Conservation (phyloP, 176 grass and related monocot genomes). For the Juncus effusus region DNA sequence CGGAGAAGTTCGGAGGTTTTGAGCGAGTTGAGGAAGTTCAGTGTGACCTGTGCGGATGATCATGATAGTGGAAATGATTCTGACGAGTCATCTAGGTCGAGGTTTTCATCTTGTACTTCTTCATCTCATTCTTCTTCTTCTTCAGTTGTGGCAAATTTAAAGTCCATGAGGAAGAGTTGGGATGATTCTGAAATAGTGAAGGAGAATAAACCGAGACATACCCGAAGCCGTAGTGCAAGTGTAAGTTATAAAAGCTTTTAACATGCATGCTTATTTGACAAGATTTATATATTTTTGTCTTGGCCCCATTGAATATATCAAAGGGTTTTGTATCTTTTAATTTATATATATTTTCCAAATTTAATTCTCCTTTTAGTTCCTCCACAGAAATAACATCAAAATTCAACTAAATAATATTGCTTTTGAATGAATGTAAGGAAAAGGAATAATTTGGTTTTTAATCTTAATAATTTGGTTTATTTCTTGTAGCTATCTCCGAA, state of each 20-base stretch:
- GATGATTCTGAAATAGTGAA: conserved; percentile 46
- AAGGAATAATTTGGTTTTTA: not conserved
- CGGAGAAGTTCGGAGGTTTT: conserved; percentile 28
- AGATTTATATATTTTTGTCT: no score
- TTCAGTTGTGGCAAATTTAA: not conserved
- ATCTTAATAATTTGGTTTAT: not conserved
- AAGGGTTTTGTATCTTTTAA: no score
- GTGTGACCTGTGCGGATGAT: conserved; percentile 34
- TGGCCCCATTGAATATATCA: no score
- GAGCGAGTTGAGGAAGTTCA: conserved; percentile 47
- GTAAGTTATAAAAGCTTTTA: conserved; percentile 29
- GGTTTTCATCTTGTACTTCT: conserved; percentile 32
- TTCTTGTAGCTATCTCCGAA: conserved; percentile 51
- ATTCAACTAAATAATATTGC: no score
- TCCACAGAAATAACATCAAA: no score
- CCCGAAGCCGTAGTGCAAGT: conserved; percentile 39
- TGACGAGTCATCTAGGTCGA: conserved; percentile 52
- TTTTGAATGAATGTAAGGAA: no score
- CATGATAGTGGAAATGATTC: conserved; percentile 44
- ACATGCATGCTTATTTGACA: no score
- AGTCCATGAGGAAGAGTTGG: conserved; percentile 57
- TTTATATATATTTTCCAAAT: no score
- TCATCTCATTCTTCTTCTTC: conserved; percentile 38
- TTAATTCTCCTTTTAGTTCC: no score
- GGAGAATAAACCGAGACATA: conserved; percentile 34